These are phyloP conservation scores for Alternaria ventricosa DNA, from an alignment of 2,329 filamentous ascomycete species.

Conservation along the genomic window DNA sequence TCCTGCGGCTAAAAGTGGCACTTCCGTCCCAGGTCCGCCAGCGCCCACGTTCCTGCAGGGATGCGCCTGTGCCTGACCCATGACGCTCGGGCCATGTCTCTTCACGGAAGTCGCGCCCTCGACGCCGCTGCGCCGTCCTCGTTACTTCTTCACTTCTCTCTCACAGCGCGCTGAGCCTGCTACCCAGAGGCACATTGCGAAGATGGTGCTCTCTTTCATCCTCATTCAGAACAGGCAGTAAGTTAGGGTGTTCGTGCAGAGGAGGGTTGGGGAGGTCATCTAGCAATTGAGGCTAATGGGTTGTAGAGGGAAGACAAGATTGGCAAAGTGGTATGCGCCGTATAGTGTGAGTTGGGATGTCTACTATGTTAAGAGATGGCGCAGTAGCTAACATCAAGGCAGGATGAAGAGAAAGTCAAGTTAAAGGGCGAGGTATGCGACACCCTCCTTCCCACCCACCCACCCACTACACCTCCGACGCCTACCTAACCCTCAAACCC, in stretches of 20 bases:
- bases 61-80: background rate
- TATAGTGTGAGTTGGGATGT: slow-evolving; percentile 69
- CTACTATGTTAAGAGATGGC: background rate
- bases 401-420: slow-evolving; percentile 98
- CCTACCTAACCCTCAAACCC: background rate
- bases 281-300: background rate
- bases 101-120: slow-evolving; percentile 1
- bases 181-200: slow-evolving; percentile 17
- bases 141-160: background rate
- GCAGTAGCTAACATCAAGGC: slow-evolving; percentile 19
- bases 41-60: slow-evolving; percentile 11
- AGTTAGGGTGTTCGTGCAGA: background rate
- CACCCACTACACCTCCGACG: background rate
- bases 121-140: background rate
- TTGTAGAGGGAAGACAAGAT: slow-evolving; percentile 89
- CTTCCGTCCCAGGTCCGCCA: background rate
- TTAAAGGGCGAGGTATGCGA: slow-evolving; percentile 87
- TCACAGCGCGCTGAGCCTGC: slow-evolving; percentile 15
- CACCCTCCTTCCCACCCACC: background rate
- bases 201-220: slow-evolving; percentile 80
- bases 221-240: slow-evolving; percentile 90
- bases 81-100: slow-evolving; percentile 6
- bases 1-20: slow-evolving; percentile 21
- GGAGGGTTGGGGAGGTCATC: background rate
- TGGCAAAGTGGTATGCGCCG: slow-evolving; percentile 98